Base-by-base conservation (phyloP, 129 eudicot species). In the Kitagawia praeruptora region DNA sequence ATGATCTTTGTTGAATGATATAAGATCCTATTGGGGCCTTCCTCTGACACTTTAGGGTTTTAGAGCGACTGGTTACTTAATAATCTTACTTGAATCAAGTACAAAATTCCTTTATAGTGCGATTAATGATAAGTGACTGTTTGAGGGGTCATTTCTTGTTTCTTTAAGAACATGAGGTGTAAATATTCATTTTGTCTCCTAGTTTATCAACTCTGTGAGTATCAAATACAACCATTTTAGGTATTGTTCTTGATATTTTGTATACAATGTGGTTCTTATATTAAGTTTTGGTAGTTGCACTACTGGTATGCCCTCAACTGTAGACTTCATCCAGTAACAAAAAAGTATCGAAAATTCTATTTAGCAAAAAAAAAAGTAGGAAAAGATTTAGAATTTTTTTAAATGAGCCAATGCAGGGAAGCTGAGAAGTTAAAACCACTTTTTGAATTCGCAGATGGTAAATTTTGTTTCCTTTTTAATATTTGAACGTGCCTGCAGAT, bases 401-500 rank as follows among this genome's bases (percentile, higher is more conserved):
- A n/a, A 8, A 9, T 61, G 69, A 61, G 34, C 16, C 67, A 9
- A 8, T 61, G 69, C 69, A 61, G 28, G 34, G 69, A n/a, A n/a
- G 15, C 25, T 61, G 37, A 61, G 6, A 3, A 61, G 34, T 61
- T 58, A 21, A n/a, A n/a, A 61, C 14, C 69, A n/a, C 34, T 61
- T 7, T 61, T 61, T 6, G 37, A 61, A 11, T 25, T n/a, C 25
- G 28, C 34, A 61, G 3, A 8, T 61, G n/a, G 5, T 38, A 34
- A 71, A 18, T 40, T 61, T 56, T 58, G 31, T 31, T 34, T 69
- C 41, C 66, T 71, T 67, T 54, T 18, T 66, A 31, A 79, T 74
- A 51, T 79, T 42, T 75, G 48, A 10, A 34, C 23, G 37, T 64
- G 41, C 77, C 27, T 86, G 61, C 81, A 94, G 98, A 90, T 96